A percentile compares a stretch with the other conserved stretches of the same genome.
These are phyloP conservation scores for Cytospora leucostoma DNA, from an alignment of 2,329 filamentous ascomycete species.

Conservation along the genomic window DNA sequence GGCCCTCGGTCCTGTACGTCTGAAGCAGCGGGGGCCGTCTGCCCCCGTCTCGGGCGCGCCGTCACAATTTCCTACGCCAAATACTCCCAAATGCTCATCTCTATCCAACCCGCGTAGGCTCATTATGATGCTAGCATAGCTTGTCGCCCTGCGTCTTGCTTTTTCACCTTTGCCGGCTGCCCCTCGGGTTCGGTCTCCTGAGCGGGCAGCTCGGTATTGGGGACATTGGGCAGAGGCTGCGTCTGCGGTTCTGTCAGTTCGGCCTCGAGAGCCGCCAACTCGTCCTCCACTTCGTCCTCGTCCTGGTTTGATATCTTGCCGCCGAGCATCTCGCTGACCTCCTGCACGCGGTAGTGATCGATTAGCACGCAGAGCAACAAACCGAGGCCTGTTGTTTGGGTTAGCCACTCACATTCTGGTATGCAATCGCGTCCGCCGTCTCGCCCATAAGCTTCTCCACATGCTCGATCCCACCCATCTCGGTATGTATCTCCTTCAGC, in stretches of 20 bases:
- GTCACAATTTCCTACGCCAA: not conserved
- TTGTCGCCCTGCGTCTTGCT: constrained; percentile 32
- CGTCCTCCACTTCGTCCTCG: constrained; percentile 97
- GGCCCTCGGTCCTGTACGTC: not conserved
- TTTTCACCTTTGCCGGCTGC: constrained; percentile 26
- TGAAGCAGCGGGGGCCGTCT: not conserved
- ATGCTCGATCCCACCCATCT: constrained; percentile 93
- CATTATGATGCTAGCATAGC: constrained; percentile 34
- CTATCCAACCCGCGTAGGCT: not conserved
- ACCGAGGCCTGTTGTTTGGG: not conserved
- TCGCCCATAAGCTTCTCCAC: constrained; percentile 96
- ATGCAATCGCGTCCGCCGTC: constrained; percentile 84
- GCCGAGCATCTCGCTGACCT: constrained; percentile 88
- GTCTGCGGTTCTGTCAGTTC: constrained; percentile 43
- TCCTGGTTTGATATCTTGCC: constrained; percentile 90
- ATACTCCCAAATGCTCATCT: not conserved
- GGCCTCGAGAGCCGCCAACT: constrained; percentile 77
- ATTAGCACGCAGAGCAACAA: constrained; percentile 6
- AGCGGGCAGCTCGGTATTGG: constrained; percentile 32
- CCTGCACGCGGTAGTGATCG: constrained; percentile 51
- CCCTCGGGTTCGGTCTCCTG: constrained; percentile 24
- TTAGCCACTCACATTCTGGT: constrained; percentile 69
- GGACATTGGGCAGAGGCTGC: constrained; percentile 33
- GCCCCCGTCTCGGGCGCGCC: not conserved
- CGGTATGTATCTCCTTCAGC: constrained; percentile 84